Conservation (phyloP, 2,329 filamentous ascomycete species). For the Pseudonectria foliicola region DNA sequence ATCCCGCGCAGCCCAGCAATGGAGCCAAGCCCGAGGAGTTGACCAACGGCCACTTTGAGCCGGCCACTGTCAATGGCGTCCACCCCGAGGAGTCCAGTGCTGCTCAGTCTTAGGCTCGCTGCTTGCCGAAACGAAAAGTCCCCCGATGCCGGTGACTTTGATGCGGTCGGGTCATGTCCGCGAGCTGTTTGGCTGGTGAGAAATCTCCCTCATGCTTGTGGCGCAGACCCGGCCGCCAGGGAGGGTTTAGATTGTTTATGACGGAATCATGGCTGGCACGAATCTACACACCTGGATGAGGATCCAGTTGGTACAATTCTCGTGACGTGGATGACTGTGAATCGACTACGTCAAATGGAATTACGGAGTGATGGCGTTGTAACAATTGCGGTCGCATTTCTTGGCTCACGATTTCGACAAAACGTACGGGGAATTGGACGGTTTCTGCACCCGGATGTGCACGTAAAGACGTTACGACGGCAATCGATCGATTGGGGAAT, state of each 20-base stretch:
- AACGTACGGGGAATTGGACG: conserved; percentile 11
- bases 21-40: neutral
- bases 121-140: conserved; percentile 3
- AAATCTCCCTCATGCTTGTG: neutral
- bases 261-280: conserved; percentile 2
- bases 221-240: conserved; percentile 3
- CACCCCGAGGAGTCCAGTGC: conserved; percentile 13
- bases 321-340: conserved; percentile 4
- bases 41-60: conserved; percentile 16
- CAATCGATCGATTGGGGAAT: conserved; percentile 2
- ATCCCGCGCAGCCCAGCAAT: conserved; percentile 3
- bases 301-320: conserved; percentile 16
- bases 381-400: conserved; percentile 13
- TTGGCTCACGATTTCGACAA: conserved; percentile 9
- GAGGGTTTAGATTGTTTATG: conserved; percentile 6
- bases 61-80: conserved; percentile 22
- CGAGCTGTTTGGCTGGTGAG: neutral
- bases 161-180: conserved; percentile 4
- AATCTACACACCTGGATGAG: conserved; percentile 10
- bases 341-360: conserved; percentile 10
- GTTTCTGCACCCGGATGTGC: conserved; percentile 8
- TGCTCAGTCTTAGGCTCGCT: conserved; percentile 10
- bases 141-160: conserved; percentile 3
- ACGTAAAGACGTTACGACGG: conserved; percentile 5
- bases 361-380: conserved; percentile 9